Percentiles rank a stretch among this genome's conserved stretches.
These are phyloP conservation scores for Candida vartiovaarae DNA, from an alignment of 805 yeast genomes.

Conservation along the genomic window DNA sequence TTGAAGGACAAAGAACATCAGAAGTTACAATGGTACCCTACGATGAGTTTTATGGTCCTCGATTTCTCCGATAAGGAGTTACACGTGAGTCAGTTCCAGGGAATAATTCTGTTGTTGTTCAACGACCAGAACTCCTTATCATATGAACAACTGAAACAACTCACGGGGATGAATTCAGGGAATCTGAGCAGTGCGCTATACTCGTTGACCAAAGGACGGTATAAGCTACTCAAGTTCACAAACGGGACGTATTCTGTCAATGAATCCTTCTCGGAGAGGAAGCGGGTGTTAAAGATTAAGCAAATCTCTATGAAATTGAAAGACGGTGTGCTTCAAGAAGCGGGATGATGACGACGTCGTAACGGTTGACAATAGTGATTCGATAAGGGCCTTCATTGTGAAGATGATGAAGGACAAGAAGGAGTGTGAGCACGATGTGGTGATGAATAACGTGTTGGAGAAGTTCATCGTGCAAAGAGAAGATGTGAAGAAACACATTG, in stretches of 20 bases:
- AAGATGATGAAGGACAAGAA: conserved; percentile 11
- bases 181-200: conserved; percentile 14
- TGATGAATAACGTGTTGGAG: conserved; percentile 7
- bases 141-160: conserved; percentile 8
- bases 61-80: conserved; percentile 11
- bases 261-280: conserved; percentile 13
- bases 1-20: conserved; percentile 5
- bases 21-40: conserved; percentile 15
- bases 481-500: conserved; percentile 9
- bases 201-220: conserved; percentile 19
- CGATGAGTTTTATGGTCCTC: conserved; percentile 17
- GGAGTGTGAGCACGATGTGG: conserved; percentile 10
- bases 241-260: conserved; percentile 9
- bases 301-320: conserved; percentile 16
- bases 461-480: conserved; percentile 3
- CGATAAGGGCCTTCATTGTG: conserved; percentile 16
- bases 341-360: conserved; percentile 1
- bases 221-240: conserved; percentile 12
- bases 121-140: conserved; percentile 11
- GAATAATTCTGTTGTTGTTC: conserved; percentile 15
- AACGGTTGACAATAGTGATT: conserved; percentile 4
- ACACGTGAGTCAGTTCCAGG: conserved; percentile 16
- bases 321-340: conserved; percentile 8
- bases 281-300: conserved; percentile 10
- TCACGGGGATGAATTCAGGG: conserved; percentile 11